Evolutionary conservation across 331 rosid species (phyloP).

Genomic region (Spiraea crenata): DNA sequence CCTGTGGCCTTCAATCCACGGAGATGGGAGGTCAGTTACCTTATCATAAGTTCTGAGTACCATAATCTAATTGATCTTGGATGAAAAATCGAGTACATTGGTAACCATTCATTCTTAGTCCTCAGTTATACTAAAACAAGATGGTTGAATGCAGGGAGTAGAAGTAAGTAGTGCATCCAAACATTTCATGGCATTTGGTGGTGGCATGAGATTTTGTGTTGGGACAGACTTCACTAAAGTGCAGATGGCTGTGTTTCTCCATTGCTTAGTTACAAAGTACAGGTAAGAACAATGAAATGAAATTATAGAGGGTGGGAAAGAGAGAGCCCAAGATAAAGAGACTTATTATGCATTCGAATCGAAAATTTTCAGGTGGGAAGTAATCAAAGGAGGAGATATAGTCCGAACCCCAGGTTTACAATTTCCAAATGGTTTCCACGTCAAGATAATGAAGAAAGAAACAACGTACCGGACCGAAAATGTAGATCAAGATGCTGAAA

Average conservation of each 20-base stretch:
- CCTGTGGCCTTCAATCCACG: conserved; percentile 82
- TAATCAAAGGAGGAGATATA: conserved; percentile 81
- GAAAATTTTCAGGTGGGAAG: conserved; percentile 61
- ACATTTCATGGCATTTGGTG: conserved; percentile 98
- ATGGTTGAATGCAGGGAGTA: conserved; percentile 44
- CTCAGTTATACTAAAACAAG: background rate
- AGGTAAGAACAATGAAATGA: conserved; percentile 42
- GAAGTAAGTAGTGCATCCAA: conserved; percentile 61
- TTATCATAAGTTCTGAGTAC: background rate
- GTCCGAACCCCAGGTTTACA: conserved; percentile 92
- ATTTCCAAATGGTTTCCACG: conserved; percentile 81
- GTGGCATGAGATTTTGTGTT: conserved; percentile 97
- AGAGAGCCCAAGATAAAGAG: background rate
- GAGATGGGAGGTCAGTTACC: conserved; percentile 73
- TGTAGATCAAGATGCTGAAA: conserved; percentile 1
- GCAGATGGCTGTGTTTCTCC: conserved; percentile 96
- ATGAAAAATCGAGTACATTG: background rate
- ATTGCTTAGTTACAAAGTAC: conserved; percentile 78
- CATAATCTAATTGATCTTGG: background rate
- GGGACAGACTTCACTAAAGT: conserved; percentile 92
- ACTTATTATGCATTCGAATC: conserved; percentile 18
- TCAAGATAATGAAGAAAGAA: conserved; percentile 52
- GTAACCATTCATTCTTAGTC: background rate
- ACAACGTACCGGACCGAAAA: conserved; percentile 21
- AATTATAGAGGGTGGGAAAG: background rate